A percentile compares a stretch with the other conserved stretches of the same genome.
Conservation (phyloP, 23 red algal species). For the Cyanidioschyzon merolae region DNA sequence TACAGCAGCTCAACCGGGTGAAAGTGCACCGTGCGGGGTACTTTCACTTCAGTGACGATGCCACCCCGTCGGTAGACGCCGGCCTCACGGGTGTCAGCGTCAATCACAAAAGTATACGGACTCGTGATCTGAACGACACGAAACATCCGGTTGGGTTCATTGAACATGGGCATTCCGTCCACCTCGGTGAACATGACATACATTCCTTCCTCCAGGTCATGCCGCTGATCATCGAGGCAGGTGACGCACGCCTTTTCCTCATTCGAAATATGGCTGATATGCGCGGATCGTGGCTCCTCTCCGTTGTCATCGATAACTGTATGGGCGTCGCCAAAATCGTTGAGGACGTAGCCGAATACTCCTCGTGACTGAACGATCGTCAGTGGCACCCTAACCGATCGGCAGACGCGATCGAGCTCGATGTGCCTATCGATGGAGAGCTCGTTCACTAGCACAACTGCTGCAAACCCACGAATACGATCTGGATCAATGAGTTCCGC, state of each 20-base stretch:
- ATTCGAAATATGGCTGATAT: slow-evolving; percentile 57
- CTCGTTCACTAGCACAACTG: slow-evolving; percentile 82
- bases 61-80: slow-evolving; percentile 81
- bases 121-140: slow-evolving; percentile 57
- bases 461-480: slow-evolving; percentile 29
- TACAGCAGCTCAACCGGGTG: slow-evolving; percentile 41
- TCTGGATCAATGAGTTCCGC: slow-evolving; percentile 24
- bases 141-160: slow-evolving; percentile 45
- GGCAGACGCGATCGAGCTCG: slow-evolving; percentile 41
- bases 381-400: slow-evolving; percentile 52
- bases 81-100: slow-evolving; percentile 20
- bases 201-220: slow-evolving; percentile 89
- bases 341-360: slow-evolving; percentile 78
- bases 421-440: slow-evolving; percentile 30
- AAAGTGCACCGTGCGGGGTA: slow-evolving; percentile 63
- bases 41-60: slow-evolving; percentile 76
- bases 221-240: slow-evolving; percentile 90
- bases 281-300: slow-evolving; percentile 58
- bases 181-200: slow-evolving; percentile 77
- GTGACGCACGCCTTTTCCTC: slow-evolving; percentile 55
- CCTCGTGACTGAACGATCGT: slow-evolving; percentile 44
- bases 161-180: slow-evolving; percentile 75
- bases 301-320: slow-evolving; percentile 69
- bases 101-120: slow-evolving; percentile 72
- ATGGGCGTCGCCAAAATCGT: slow-evolving; percentile 75